These are phyloP conservation scores for Cercis canadensis DNA, from an alignment of 306 rosid species.

Conservation along the genomic window DNA sequence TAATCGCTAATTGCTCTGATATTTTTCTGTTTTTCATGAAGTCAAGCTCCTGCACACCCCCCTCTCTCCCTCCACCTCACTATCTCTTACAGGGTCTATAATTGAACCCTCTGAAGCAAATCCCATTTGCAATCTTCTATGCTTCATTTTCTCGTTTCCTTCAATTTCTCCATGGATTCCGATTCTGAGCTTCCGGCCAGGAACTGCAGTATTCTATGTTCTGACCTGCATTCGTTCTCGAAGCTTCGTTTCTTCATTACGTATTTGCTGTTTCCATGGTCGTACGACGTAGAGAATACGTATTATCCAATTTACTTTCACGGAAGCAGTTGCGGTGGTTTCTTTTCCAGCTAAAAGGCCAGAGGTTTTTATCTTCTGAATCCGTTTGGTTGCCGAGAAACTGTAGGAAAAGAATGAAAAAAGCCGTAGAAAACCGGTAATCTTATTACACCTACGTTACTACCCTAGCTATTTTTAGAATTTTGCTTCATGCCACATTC, in stretches of 20 bases:
- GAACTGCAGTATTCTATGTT: neutral
- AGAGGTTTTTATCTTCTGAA: neutral
- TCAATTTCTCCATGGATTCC: slow-evolving; percentile 9
- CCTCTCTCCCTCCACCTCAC: neutral
- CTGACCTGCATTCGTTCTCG: slow-evolving; percentile 26
- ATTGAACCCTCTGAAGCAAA: slow-evolving; percentile 28
- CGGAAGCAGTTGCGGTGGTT: slow-evolving; percentile 7
- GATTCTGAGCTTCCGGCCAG: neutral
- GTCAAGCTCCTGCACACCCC: neutral
- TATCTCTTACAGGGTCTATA: neutral
- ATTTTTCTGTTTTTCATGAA: slow-evolving; percentile 27
- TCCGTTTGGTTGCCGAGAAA: slow-evolving; percentile 45
- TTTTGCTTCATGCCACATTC: neutral
- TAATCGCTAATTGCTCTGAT: slow-evolving; percentile 31
- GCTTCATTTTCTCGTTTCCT: neutral
- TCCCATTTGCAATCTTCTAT: slow-evolving; percentile 12
- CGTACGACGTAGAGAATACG: slow-evolving; percentile 3
- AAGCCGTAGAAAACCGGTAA: neutral
- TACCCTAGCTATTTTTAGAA: slow-evolving; percentile 26
- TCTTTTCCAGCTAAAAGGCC: neutral
- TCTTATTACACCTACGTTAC: slow-evolving; percentile 14
- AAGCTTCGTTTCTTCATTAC: neutral
- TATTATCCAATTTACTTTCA: slow-evolving; percentile 10
- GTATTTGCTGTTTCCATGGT: neutral
- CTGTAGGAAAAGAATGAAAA: slow-evolving; percentile 22